phyloP scores from a whole-genome alignment of 805 yeast genomes.

The Debaryomyces hansenii region DNA sequence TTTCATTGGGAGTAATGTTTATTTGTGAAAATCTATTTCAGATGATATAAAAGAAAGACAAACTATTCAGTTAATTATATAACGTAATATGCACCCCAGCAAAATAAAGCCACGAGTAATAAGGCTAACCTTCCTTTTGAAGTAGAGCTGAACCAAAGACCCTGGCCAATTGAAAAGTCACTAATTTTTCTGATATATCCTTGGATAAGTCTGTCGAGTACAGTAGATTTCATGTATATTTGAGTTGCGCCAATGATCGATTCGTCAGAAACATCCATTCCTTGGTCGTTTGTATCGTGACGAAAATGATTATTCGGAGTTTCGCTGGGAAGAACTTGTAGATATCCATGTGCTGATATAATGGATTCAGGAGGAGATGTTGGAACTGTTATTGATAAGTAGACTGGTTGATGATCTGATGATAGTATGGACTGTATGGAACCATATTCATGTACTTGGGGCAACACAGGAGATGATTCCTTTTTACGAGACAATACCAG shows the following conservation, averaged over 20 bases:
- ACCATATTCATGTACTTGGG: slow-evolving; percentile 42
- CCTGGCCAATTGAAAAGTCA: slow-evolving; percentile 34
- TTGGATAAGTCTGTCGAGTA: slow-evolving; percentile 27
- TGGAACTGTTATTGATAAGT: slow-evolving; percentile 50
- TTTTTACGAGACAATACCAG: not conserved
- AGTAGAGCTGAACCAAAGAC: slow-evolving; percentile 35
- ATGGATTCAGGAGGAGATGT: slow-evolving; percentile 34
- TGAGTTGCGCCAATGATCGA: slow-evolving; percentile 41
- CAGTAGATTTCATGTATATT: slow-evolving; percentile 36
- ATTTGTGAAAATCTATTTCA: slow-evolving; percentile 4
- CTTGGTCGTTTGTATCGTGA: slow-evolving; percentile 4
- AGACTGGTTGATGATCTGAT: slow-evolving; percentile 86
- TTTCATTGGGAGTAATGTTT: slow-evolving; percentile 7
- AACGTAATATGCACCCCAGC: slow-evolving; percentile 5
- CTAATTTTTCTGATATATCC: slow-evolving; percentile 20
- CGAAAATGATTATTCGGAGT: slow-evolving; percentile 13
- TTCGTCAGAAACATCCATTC: slow-evolving; percentile 12
- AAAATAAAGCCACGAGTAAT: slow-evolving; percentile 14
- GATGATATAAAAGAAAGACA: too few species aligned
- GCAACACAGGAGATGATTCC: slow-evolving; percentile 9
- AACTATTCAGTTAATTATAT: not conserved
- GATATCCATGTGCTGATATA: slow-evolving; percentile 27
- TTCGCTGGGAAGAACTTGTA: slow-evolving; percentile 26
- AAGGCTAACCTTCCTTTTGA: slow-evolving; percentile 30
- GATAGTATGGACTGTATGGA: slow-evolving; percentile 47